Base-by-base conservation (phyloP, 1,284 basidiomycete genomes). In the Phylloboletellus chloephorus region DNA sequence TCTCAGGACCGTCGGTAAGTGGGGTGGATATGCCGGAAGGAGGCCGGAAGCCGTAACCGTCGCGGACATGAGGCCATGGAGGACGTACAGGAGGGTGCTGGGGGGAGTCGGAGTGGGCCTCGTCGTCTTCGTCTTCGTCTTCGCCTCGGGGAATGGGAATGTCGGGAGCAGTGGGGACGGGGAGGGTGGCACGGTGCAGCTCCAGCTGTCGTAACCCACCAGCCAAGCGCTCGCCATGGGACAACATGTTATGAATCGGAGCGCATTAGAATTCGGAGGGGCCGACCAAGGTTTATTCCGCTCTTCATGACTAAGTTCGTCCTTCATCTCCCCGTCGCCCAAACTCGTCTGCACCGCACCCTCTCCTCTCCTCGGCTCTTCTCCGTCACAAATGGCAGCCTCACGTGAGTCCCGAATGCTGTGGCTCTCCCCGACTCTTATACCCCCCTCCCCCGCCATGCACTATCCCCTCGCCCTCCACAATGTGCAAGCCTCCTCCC, bases 1-100 rank as follows among this genome's bases (percentile, higher is more conserved):
- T 52, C 35, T 48, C 56, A 8, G 50, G 52, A 16, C 51, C 48
- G 30, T 61, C 53, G 8, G 62, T 65, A 15, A 72, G 56, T 37
- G 82, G 85, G 3, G 85, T 86, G n/a, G 77, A 73, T 28, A 73
- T 58, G 3, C 82, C 83, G 15, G 83, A 86, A 24, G 72, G 59
- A 6, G 76, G 69, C 13, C 86, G 77, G 65, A 91, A 91, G 42
- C 88, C 88, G 63, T 89, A 89, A 39, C 85, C 88, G 39, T 90
- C 88, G 42, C 72, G 74, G 11, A 72, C 62, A 49, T 65, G 67
- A 46, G 71, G 56, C 48, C 39, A 37, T 32, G 39, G 41, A 39
- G 44, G 41, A 47, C 49, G 61, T 40, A 41, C 42, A 34, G 45
- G 25, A 12, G 10, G 34, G 33, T 55, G 47, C 16, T 49, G 44